Evolutionary conservation across 2,329 filamentous ascomycete species (phyloP), one percentile per base, ranked within the genome.

Genomic region (Fusarium temperatum): DNA sequence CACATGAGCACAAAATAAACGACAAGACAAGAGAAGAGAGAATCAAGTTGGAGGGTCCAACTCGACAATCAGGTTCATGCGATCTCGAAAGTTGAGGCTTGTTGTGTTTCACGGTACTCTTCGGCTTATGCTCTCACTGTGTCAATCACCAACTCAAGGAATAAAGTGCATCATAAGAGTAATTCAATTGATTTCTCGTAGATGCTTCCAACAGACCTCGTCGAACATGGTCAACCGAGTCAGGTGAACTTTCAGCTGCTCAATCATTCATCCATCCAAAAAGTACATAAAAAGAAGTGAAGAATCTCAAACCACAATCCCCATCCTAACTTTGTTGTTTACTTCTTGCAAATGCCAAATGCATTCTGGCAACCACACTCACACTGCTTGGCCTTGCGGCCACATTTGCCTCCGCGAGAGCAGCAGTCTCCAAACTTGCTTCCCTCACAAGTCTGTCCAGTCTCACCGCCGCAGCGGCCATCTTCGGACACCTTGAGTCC

Each of bases 351-450:
- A 38, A 77, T 68, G 22, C 82, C 82, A 70, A 82, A 84, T n/a
- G 60, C 74, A 14, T 69, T 61, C 75, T 84, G 80, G 74, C 83
- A 85, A 20, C 81, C 81, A 44, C 78, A 80, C 17, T 78, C 78
- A 70, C 84, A 84, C 66, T 83, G 80, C 36, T 78, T 75, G 39
- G 75, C 77, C 70, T 80, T 81, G 47, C 75, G 78, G 11, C 83
- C 82, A 63, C 86, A 87, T 75, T 79, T 81, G 54, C 83, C 78
- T 70, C 78, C 77, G 63, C 75, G 78, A 22, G 83, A 85, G 79
- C 85, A 87, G 79, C 85, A 86, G 63, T 82, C 75, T 6, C 84
- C 84, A 63, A 82, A 85, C 15, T 71, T 55, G 67, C 82, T 84
- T n/a, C 83, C 84, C 42, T 79, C 72, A 70, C 85, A 86, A 32